Evolutionary conservation across 2,329 filamentous ascomycete species (phyloP).

Genomic region (Elsinoe batatas): DNA sequence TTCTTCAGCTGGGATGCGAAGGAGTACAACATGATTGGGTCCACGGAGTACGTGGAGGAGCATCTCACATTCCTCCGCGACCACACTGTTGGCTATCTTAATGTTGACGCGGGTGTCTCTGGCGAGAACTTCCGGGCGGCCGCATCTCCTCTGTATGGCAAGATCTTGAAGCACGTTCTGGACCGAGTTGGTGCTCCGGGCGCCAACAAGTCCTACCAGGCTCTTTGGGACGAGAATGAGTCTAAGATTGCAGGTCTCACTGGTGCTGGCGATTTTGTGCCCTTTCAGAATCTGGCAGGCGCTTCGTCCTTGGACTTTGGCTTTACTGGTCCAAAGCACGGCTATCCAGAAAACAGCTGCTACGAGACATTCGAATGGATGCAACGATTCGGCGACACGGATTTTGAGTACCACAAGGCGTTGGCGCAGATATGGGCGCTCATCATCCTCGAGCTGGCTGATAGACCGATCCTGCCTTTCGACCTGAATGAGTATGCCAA

Average conservation of each 20-base stretch:
- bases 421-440: constrained; percentile 73
- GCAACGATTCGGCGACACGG: constrained; percentile 64
- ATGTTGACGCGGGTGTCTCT: constrained; percentile 73
- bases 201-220: constrained; percentile 60
- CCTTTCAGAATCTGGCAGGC: constrained; percentile 86
- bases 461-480: constrained; percentile 72
- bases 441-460: constrained; percentile 74
- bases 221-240: constrained; percentile 62
- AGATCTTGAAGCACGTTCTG: constrained; percentile 61
- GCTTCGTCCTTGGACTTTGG: constrained; percentile 78
- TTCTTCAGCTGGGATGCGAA: constrained; percentile 95
- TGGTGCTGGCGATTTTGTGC: constrained; percentile 70
- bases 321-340: constrained; percentile 52
- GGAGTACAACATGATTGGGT: constrained; percentile 88
- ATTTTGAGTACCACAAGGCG: constrained; percentile 66
- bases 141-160: constrained; percentile 71
- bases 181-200: constrained; percentile 64
- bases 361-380: constrained; percentile 90
- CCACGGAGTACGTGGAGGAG: constrained; percentile 88
- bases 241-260: constrained; percentile 58
- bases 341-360: constrained; percentile 67
- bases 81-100: constrained; percentile 78
- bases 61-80: constrained; percentile 62
- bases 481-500: constrained; percentile 66
- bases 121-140: constrained; percentile 66